These are phyloP conservation scores for Closterium sp. DNA, from an alignment of 139 green algal species.

Conservation along the genomic window DNA sequence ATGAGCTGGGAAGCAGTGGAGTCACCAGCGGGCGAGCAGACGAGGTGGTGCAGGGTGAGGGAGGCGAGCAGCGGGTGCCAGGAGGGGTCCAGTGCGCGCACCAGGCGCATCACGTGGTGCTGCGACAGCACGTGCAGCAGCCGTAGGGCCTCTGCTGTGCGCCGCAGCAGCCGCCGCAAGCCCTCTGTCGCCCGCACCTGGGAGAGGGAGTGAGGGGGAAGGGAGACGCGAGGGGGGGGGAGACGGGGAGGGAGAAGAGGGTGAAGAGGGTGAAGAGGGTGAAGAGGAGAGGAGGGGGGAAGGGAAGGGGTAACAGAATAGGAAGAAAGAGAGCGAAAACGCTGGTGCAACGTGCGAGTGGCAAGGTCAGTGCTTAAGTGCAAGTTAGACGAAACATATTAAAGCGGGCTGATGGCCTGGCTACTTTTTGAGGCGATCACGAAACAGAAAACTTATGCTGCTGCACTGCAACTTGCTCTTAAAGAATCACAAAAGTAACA, in stretches of 20 bases:
- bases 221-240: neutral
- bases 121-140: conserved; percentile 31
- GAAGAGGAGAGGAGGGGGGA: neutral
- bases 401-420: no score
- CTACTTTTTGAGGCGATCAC: no score
- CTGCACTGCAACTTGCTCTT: no score
- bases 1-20: conserved; percentile 15
- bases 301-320: neutral
- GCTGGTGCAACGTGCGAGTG: no score
- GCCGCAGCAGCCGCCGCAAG: conserved; percentile 29
- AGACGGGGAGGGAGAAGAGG: neutral
- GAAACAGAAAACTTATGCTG: no score
- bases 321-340: neutral
- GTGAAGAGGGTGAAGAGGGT: neutral
- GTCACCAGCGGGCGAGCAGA: conserved; percentile 22
- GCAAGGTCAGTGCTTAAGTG: no score
- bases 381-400: no score
- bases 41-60: conserved; percentile 32
- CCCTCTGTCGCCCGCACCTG: conserved; percentile 30
- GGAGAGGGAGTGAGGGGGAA: neutral
- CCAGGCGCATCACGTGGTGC: conserved; percentile 20
- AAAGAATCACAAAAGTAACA: no score
- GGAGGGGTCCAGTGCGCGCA: neutral
- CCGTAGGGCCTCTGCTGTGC: conserved; percentile 22
- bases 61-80: neutral